Percentiles rank a stretch among this genome's conserved stretches.
Conservation (phyloP, 176 grass and related monocot genomes). For the Oryza officinalis region DNA sequence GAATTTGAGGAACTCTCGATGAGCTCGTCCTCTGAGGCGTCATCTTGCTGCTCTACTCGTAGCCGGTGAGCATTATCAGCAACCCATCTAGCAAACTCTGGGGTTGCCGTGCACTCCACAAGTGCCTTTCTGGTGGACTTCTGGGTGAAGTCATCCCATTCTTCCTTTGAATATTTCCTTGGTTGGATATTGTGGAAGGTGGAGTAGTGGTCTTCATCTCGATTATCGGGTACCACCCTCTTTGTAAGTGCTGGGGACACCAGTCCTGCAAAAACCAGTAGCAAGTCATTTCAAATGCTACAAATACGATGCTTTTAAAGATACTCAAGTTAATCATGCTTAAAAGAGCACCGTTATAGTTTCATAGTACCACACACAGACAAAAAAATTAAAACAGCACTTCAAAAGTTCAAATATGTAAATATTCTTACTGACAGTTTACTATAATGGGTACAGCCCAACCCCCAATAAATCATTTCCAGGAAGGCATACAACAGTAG, state of each 20-base stretch:
- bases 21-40: constrained; percentile 49
- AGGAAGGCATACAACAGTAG: not conserved
- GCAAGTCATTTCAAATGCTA: not conserved
- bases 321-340: not conserved
- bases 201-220: constrained; percentile 72
- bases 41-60: constrained; percentile 56
- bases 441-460: not conserved
- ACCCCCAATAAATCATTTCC: not conserved
- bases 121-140: constrained; percentile 67
- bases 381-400: not conserved
- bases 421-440: constrained; percentile 1
- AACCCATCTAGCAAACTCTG: constrained; percentile 76
- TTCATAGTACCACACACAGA: not conserved
- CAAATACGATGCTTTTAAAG: not conserved
- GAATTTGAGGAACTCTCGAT: constrained; percentile 69
- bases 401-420: constrained; percentile 11
- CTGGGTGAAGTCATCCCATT: constrained; percentile 80
- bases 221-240: constrained; percentile 20
- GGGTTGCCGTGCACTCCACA: constrained; percentile 55
- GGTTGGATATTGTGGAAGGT: constrained; percentile 70
- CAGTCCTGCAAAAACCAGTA: constrained; percentile 46
- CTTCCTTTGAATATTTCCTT: constrained; percentile 66
- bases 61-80: constrained; percentile 73
- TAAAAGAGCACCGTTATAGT: not conserved
- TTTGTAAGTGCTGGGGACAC: constrained; percentile 33